Evolutionary conservation across 2,329 filamentous ascomycete genomes (phyloP), one percentile per base, ranked within the genome.

Genomic region (Westerdykella ornata): DNA sequence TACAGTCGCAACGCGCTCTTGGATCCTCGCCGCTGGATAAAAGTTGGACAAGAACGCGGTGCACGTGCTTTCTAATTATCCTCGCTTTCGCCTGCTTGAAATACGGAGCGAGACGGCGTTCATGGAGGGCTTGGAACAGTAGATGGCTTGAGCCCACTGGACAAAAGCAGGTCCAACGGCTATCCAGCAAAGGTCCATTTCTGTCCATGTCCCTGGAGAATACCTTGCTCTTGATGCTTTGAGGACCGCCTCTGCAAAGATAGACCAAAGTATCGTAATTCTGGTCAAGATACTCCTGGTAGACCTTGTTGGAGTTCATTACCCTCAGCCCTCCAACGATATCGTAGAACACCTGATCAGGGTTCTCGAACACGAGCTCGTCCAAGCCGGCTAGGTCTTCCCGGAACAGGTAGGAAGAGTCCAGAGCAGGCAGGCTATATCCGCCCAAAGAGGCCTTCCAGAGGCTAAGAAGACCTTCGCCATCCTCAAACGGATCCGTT

Each of bases 21-120:
- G 43, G 43, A 18, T 45, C 31, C 30, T 45, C 43, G 8, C 43
- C 43, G 17, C 26, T 41, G 7, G 38, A 30, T 3, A 45, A 31
- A 20, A 45, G 43, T 15, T 34, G 8, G 13, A 45, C 30, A 3
- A 38, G 15, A 11, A 45, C 35, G 16, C 43, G 39, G 17, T 33
- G 38, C 3, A 45, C 14, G 35, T 45, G 43, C 22, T 29, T 28
- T 6, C 34, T 28, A n/a, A 42, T 7, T 30, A n/a, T 17, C 15
- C 17, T 38, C 28, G 32, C 15, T 17, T 14, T 12, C 5, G 20
- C 35, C 12, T 29, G 18, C 19, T 22, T 33, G 19, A 28, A 11
- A n/a, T 3, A 6, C 6, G 17, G 14, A 4, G 5, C 4, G 12
- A 12, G 14, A 17, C 30, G 9, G 9, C 30, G 14, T 9, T 41